Evolutionary conservation across 805 yeast genomes (phyloP), one percentile per base, ranked within the genome.

Genomic region (Ogataea zsoltii): DNA sequence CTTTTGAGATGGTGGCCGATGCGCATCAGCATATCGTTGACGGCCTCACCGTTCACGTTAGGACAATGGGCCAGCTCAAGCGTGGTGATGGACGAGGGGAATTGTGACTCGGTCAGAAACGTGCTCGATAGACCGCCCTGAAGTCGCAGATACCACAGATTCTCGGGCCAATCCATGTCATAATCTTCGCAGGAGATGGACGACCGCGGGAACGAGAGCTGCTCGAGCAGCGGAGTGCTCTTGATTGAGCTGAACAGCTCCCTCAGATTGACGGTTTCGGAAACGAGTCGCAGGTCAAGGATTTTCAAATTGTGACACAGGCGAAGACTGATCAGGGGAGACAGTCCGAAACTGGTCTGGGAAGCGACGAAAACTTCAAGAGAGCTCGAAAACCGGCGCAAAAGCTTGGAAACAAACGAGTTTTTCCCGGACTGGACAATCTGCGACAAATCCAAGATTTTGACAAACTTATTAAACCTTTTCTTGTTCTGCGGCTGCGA

Each of bases 391-490:
- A 96, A 87, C 33, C 96, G 74, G 57, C 96, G 79, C 44, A 94
- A 69, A 6, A 94, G 62, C 53, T 87, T 84, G 0, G 97, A 88
- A 11, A 92, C 89, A 63, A 75, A 85, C 4, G 97, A 92, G 65
- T 90, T 94, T 62, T 88, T 90, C 11, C 98, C 98, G 30, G 88
- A 76, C 65, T 94, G 98, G 49, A 90, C 81, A 38, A 91, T 88
- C 35, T 79, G 75, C 9, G 96, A 77, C 30, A 94, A 70, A 60
- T 94, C 94, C 33, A 94, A 71, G 13, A 71, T 73, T 43, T 71
- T 72, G 13, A 94, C 94, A 45, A 76, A 58, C 10, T 73, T 66
- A 3, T 91, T 92, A 32, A 80, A 64, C 21, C 59, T 60, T 51
- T 75, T 74, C 48, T 66, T 70, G 62, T 75, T 76, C 13, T 50